Base-by-base conservation (phyloP, 768 basidiomycete genomes). In the Xerocomus spinulosus region DNA sequence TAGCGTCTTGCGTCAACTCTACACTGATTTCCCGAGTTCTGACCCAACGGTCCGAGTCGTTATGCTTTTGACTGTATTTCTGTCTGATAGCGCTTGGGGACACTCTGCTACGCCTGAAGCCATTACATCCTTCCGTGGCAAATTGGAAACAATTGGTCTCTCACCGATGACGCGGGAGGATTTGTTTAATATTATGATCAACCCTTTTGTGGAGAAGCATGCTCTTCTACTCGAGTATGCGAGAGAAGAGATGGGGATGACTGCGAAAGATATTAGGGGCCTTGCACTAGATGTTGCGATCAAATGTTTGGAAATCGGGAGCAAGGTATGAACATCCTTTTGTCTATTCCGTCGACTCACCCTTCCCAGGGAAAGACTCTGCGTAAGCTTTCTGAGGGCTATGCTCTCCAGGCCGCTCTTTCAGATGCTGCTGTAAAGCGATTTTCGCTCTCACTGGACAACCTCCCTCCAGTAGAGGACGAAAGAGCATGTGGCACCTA, bases 11-110 rank as follows among this genome's bases (percentile, higher is more conserved):
- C 76, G 80, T 21, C 75, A 79, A 44, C 73, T 90, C 36, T 83
- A 77, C 61, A 63, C 69, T 38, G 87, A 89, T 59, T 88, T 85
- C 60, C 82, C 83, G 18, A 80, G 77, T 35, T 55, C 71, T 7
- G 77, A 86, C 57, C 73, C 75, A 18, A 71, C 71, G 39, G 83
- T 81, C 52, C 82, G 86, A 34, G 73, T 82, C 18, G 85, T 85
- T 45, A 80, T 93, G 67, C 73, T 91, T n/a, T 72, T 88, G 47
- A 78, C 80, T 14, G 71, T 83, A 17, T 87, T 84, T 64, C 70
- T 81, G 28, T 60, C 66, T 38, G 64, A 65, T 48, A 50, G 49
- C 54, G 41, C 53, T 30, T 43, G 57, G 52, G 43, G 48, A 18
- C 64, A 64, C 33, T 66, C 66, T 45, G 63, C 61, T 17, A 52